Percentiles rank a stretch among this genome's conserved stretches.
These are phyloP conservation scores for Geotrichum ghanense DNA, from an alignment of 805 yeast species.

Conservation along the genomic window DNA sequence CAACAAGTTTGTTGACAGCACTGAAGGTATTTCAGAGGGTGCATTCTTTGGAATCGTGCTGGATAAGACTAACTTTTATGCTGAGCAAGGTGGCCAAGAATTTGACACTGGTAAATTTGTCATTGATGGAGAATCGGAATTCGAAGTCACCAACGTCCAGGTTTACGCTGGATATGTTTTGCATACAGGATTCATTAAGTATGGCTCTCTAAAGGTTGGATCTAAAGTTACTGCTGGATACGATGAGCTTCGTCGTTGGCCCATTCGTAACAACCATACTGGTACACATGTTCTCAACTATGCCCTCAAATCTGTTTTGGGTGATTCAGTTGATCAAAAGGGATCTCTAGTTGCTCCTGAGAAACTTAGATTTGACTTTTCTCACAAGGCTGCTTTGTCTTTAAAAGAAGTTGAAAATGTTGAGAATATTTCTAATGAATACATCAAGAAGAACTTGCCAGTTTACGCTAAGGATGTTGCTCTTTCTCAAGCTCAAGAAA, in stretches of 20 bases:
- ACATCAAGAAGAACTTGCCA: constrained; percentile 54
- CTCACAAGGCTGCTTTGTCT: constrained; percentile 77
- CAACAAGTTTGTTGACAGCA: constrained; percentile 46
- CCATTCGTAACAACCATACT: constrained; percentile 94
- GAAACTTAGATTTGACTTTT: constrained; percentile 90
- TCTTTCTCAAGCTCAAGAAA: constrained; percentile 58
- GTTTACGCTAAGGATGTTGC: constrained; percentile 82
- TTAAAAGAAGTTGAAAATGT: constrained; percentile 61
- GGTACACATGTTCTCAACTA: constrained; percentile 92
- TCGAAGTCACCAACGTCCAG: constrained; percentile 86
- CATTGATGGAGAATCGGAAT: constrained; percentile 78
- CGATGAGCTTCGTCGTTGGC: constrained; percentile 91
- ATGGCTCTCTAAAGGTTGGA: constrained; percentile 60
- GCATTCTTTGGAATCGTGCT: constrained; percentile 69
- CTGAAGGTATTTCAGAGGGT: constrained; percentile 27
- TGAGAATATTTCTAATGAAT: constrained; percentile 61
- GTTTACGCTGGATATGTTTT: constrained; percentile 87
- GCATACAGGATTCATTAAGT: constrained; percentile 79
- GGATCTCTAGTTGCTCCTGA: constrained; percentile 96
- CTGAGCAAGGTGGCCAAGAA: constrained; percentile 99
- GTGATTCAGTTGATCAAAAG: constrained; percentile 84
- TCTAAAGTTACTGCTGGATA: constrained; percentile 74
- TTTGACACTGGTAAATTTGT: constrained; percentile 88
- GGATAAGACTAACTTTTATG: constrained; percentile 90
- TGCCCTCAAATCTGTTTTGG: constrained; percentile 78